Evolutionary conservation across 1,284 basidiomycete species (phyloP), one percentile per base, ranked within the genome.

Genomic region (Hypsizygus ulmarius): DNA sequence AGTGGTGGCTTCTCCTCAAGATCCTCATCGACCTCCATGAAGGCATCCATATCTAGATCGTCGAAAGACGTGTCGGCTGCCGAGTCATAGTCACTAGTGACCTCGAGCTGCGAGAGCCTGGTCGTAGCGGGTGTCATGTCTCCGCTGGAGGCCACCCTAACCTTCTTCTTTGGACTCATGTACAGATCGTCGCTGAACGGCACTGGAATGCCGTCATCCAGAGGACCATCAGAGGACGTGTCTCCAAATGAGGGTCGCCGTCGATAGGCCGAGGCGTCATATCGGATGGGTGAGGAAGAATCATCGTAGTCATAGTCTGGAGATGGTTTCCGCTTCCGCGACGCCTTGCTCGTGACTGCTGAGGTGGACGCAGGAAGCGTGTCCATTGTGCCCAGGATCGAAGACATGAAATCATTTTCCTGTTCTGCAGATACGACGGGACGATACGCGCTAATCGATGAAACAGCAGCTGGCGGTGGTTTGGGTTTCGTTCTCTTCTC

Each of bases 321-420:
- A 0, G 82, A 84, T 5, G 86, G 78, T 57, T 90, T 92, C 28
- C 90, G 81, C 64, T 92, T 92, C 39, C 81, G 80, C 9, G 79
- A 70, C 46, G 65, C 69, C 47, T 59, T 52, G 38, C 38, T 47
- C 55, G 18, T 58, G 33, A 67, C 58, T n/a, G 60, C 42, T 33
- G 69, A 57, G 34, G 62, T 55, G 9, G 70, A 45, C 15, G 60
- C 58, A 4, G 75, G 64, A 14, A 71, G 69, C 11, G 43, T 30
- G 53, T 90, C 87, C 65, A 93, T 78, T 14, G 71, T 77, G 5
- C 79, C 83, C 5, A 97, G 67, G 0, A 97, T 68, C 14, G 77
- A 78, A 0, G 81, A 79, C 89, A 97, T 88, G 57, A 97, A 92
- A 59, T 93, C 90, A 35, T 81, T 75, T 64, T 95, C 94, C 59